A percentile compares a stretch with the other conserved stretches of the same genome.
Evolutionary conservation across 2,329 filamentous ascomycete genomes (phyloP).

Genomic region (Paracamarosporium sp.): DNA sequence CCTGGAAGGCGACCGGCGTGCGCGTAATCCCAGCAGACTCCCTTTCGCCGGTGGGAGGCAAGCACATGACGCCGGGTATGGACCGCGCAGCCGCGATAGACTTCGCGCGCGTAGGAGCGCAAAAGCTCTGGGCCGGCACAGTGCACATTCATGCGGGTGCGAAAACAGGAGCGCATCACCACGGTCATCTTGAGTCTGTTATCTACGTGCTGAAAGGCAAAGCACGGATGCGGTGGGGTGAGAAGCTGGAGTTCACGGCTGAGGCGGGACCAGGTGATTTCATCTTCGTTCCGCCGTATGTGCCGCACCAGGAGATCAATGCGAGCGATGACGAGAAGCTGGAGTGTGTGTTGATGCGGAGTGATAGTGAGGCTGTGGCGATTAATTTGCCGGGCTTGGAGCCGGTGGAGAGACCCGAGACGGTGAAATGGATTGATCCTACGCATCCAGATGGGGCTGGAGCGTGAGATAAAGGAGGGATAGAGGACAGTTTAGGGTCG

Average conservation of each 20-base stretch:
- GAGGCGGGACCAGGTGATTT: background rate
- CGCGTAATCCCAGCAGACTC: background rate
- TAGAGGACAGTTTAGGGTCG: too few relatives aligned
- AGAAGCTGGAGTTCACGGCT: background rate
- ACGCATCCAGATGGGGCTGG: constrained; percentile 2
- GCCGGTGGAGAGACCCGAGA: background rate
- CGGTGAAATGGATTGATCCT: background rate
- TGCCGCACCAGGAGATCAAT: constrained; percentile 4
- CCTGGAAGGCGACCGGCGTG: background rate
- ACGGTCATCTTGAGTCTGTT: background rate
- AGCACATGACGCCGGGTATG: background rate
- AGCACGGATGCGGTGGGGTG: background rate
- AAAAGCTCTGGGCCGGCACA: background rate
- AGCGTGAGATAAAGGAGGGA: too few relatives aligned
- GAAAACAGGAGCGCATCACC: background rate
- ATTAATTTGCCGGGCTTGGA: background rate
- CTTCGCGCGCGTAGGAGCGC: background rate
- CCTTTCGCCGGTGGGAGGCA: background rate
- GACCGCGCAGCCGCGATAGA: background rate
- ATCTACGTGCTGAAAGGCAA: background rate
- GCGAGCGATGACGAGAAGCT: background rate
- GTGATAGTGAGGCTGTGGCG: constrained; percentile 1
- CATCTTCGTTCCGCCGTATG: constrained; percentile 2
- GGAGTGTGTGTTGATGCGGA: constrained; percentile 2
- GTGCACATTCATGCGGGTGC: background rate